These are phyloP conservation scores for Calamus simplicifolius DNA, from an alignment of 176 grass and related monocot species.

Conservation along the genomic window DNA sequence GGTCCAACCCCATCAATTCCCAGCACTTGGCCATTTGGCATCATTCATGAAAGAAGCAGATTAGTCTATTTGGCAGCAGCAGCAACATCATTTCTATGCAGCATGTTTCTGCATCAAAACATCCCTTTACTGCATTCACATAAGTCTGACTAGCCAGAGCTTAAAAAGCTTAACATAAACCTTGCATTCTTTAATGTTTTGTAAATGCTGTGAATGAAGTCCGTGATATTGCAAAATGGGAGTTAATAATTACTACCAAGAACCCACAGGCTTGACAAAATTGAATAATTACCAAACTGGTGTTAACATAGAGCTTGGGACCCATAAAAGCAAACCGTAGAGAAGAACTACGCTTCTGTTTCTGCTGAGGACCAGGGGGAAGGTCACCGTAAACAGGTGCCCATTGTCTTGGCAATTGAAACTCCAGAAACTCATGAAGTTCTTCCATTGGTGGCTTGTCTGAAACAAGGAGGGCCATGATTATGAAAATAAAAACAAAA, in stretches of 20 bases:
- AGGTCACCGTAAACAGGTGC: conserved; percentile 90
- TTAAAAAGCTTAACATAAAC: no score
- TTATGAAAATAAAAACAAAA: background rate
- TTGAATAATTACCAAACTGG: conserved; percentile 60
- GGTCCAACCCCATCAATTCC: no score
- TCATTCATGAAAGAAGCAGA: no score
- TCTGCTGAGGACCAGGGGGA: conserved; percentile 82
- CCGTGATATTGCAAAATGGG: background rate
- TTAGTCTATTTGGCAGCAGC: no score
- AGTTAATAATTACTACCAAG: background rate
- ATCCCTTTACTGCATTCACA: no score
- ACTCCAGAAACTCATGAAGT: conserved; percentile 93
- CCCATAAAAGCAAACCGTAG: conserved; percentile 86
- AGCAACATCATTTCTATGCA: no score
- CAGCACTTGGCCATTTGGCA: no score
- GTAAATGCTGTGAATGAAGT: no score
- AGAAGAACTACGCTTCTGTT: conserved; percentile 64
- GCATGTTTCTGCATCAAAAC: no score
- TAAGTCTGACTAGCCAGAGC: no score
- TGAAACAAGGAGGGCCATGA: conserved; percentile 30
- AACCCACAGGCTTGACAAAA: background rate
- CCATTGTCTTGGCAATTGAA: conserved; percentile 96
- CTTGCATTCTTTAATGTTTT: no score
- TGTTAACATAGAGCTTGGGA: conserved; percentile 85
- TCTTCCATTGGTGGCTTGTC: conserved; percentile 93